Evolutionary conservation across 164 flowering plant genomes (phyloP).

Genomic region (Euptelea pleiosperma): DNA sequence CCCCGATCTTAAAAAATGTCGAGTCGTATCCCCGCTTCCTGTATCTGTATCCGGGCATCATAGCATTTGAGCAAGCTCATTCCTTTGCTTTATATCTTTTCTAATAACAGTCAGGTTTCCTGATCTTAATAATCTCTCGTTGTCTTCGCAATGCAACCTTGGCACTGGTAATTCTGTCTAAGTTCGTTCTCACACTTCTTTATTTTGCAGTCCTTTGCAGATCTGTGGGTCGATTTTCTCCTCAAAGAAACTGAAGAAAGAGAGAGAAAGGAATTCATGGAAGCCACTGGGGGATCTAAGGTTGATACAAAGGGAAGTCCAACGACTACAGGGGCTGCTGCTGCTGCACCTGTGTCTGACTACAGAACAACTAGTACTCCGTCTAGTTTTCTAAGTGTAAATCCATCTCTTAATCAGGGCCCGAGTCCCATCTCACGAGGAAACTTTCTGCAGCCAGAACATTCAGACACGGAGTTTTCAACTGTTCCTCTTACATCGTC

Average conservation of each 20-base stretch:
- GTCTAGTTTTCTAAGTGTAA: slow-evolving; percentile 20
- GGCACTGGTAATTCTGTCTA: not conserved
- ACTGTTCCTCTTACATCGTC: slow-evolving; percentile 71
- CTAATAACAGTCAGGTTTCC: no score
- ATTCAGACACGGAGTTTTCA: slow-evolving; percentile 67
- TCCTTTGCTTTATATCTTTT: no score
- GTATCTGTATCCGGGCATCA: no score
- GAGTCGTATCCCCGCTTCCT: no score
- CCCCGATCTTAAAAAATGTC: no score
- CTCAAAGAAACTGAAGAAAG: slow-evolving; percentile 90
- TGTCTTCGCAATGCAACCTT: no score
- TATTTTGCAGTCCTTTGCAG: slow-evolving; percentile 79
- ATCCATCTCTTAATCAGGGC: slow-evolving; percentile 19
- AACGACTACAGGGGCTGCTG: slow-evolving; percentile 8
- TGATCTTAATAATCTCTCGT: no score
- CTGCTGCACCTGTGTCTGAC: slow-evolving; percentile 21
- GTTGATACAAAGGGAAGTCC: slow-evolving; percentile 28
- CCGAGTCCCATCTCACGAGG: slow-evolving; percentile 20
- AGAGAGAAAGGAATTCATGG: slow-evolving; percentile 56
- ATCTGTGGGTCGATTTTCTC: slow-evolving; percentile 98
- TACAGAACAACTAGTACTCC: slow-evolving; percentile 14
- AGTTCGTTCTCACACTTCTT: not conserved
- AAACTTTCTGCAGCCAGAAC: slow-evolving; percentile 31
- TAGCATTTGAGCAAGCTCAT: no score
- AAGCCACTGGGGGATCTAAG: slow-evolving; percentile 22